Evolutionary conservation across 305 asterid genomes (phyloP).

Genomic region (Fraxinus sp.): DNA sequence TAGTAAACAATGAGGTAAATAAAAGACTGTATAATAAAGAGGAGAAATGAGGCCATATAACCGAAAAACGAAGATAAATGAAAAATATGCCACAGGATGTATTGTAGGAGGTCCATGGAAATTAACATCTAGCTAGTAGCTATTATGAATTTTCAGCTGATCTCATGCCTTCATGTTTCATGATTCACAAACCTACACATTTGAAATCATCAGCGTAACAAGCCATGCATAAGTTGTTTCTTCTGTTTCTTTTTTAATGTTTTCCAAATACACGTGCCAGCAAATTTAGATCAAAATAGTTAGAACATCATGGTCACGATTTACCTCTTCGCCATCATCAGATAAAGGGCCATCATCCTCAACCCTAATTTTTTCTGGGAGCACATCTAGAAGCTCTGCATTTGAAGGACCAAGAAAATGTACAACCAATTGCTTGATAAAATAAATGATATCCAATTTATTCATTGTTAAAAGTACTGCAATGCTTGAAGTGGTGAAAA

Average conservation of each 20-base stretch:
- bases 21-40: background rate
- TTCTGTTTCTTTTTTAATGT: background rate
- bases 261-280: background rate
- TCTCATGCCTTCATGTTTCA: background rate
- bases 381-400: constrained; percentile 73
- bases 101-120: background rate
- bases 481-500: background rate
- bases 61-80: background rate
- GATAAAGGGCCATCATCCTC: constrained; percentile 77
- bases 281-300: background rate
- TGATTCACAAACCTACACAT: background rate
- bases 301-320: background rate
- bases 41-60: background rate
- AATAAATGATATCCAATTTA: background rate
- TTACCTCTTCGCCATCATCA: constrained; percentile 58
- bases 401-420: background rate
- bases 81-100: background rate
- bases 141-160: background rate
- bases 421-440: background rate
- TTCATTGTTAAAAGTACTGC: background rate
- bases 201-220: background rate
- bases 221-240: background rate
- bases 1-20: background rate
- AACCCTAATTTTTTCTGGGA: constrained; percentile 68
- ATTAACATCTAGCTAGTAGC: background rate